Percentiles rank a stretch among this genome's conserved stretches.
Evolutionary conservation across 73 alveolate genomes (phyloP).

Genomic region (Blepharisma japonicum): DNA sequence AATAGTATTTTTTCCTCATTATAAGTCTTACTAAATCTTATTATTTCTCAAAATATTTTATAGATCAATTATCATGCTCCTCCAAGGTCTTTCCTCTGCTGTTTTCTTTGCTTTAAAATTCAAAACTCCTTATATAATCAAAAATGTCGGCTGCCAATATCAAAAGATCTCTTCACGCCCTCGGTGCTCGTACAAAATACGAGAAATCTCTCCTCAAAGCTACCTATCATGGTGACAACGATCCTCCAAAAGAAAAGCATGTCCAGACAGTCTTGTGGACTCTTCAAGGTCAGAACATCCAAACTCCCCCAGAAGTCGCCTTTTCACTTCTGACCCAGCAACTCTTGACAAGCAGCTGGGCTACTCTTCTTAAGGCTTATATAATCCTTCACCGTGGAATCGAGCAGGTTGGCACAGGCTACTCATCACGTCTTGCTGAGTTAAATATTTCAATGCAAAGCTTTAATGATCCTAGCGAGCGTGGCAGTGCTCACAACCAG

Average conservation of each 20-base stretch:
- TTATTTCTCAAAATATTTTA: too few species aligned
- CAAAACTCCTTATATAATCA: too few species aligned
- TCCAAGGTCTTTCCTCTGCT: too few species aligned
- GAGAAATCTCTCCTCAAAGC: slow-evolving; percentile 24
- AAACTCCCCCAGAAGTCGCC: neutral
- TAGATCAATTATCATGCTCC: too few species aligned
- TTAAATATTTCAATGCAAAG: neutral
- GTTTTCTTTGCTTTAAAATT: too few species aligned
- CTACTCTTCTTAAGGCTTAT: neutral
- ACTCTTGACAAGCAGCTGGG: neutral
- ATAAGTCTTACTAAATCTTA: too few species aligned
- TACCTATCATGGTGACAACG: slow-evolving; percentile 8
- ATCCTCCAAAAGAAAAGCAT: slow-evolving; percentile 26
- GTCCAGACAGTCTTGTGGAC: slow-evolving; percentile 24
- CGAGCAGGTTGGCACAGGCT: neutral
- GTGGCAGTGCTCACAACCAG: neutral
- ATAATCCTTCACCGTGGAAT: slow-evolving; percentile 16
- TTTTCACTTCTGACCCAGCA: neutral
- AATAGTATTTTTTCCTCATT: too few species aligned
- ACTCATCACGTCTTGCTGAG: neutral
- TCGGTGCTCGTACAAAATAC: neutral
- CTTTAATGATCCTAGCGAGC: slow-evolving; percentile 21
- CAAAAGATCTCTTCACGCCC: neutral
- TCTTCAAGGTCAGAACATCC: slow-evolving; percentile 1
- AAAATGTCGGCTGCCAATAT: neutral